A percentile compares a stretch with the other conserved stretches of the same genome.
phyloP scores from a whole-genome alignment of 768 basidiomycete genomes.

The Tremella fuciformis region DNA sequence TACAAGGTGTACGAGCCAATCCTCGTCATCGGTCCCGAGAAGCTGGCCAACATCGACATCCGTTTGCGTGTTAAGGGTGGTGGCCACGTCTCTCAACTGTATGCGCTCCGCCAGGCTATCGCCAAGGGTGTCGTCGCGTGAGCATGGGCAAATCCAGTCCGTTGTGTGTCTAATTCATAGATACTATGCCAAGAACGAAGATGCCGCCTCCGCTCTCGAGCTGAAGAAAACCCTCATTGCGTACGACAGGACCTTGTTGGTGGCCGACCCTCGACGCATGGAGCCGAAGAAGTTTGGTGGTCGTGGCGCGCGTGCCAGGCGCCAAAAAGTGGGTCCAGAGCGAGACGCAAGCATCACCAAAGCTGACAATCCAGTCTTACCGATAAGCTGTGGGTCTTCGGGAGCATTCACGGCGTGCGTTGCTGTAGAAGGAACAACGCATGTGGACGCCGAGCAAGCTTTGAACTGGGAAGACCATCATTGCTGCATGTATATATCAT shows the following conservation, averaged over 20 bases:
- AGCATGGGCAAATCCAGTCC: slow-evolving; percentile 18
- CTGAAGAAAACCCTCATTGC: slow-evolving; percentile 96
- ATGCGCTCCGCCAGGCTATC: slow-evolving; percentile 98
- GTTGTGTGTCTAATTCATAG: slow-evolving; percentile 22
- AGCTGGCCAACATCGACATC: slow-evolving; percentile 84
- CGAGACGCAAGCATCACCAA: not conserved
- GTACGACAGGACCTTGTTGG: slow-evolving; percentile 69
- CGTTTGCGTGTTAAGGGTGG: slow-evolving; percentile 97
- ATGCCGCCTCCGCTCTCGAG: slow-evolving; percentile 94
- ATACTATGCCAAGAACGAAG: slow-evolving; percentile 92
- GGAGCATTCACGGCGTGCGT: not conserved
- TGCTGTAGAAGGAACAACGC: too few species aligned
- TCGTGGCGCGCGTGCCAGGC: slow-evolving; percentile 93
- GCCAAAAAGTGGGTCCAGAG: slow-evolving; percentile 68
- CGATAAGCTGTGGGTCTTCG: slow-evolving; percentile 24
- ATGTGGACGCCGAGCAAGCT: not conserved
- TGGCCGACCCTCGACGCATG: slow-evolving; percentile 70
- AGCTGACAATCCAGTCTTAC: slow-evolving; percentile 55
- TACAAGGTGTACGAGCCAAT: slow-evolving; percentile 98
- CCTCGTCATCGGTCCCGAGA: slow-evolving; percentile 86
- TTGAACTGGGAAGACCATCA: slow-evolving; percentile 19
- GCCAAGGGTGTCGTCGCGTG: slow-evolving; percentile 96
- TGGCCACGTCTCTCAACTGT: slow-evolving; percentile 98
- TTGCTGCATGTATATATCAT: slow-evolving; percentile 44
- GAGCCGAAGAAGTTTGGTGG: slow-evolving; percentile 99